Evolutionary conservation across 1,139 yeast species (phyloP).

Genomic region (Lodderomyces elongisporus): DNA sequence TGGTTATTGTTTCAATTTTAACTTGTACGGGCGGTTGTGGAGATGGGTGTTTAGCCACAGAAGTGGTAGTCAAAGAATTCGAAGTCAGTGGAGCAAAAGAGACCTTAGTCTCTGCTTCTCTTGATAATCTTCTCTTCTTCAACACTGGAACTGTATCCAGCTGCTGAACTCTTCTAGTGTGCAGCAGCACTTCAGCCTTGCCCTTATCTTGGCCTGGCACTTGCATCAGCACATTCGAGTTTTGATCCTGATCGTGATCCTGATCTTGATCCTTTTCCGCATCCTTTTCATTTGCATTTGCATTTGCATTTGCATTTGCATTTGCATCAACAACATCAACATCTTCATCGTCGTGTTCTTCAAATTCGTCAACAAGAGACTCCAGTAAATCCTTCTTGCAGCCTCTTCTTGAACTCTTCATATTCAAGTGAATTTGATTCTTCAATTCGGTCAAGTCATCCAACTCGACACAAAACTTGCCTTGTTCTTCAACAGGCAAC

Average conservation of each 20-base stretch:
- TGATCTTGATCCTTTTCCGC: constrained; percentile 1
- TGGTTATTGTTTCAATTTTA: constrained; percentile 6
- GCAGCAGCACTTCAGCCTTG: background rate
- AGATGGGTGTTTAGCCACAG: constrained; percentile 1
- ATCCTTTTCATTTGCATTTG: background rate
- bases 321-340: too few species aligned
- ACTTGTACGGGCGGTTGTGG: constrained; percentile 4
- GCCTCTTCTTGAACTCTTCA: constrained; percentile 17
- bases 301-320: background rate
- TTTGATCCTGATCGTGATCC: background rate
- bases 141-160: constrained; percentile 1
- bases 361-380: constrained; percentile 7
- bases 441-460: constrained; percentile 28
- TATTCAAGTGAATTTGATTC: constrained; percentile 28
- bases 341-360: constrained; percentile 4
- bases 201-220: background rate
- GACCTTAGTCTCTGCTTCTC: constrained; percentile 2
- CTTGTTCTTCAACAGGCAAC: constrained; percentile 12
- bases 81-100: background rate
- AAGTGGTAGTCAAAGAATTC: constrained; percentile 4
- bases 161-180: too few species aligned
- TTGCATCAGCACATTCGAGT: constrained; percentile 1
- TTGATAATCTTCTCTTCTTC: constrained; percentile 11
- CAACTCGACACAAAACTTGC: constrained; percentile 14
- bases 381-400: constrained; percentile 10